phyloP scores from a whole-genome alignment of 2,329 filamentous ascomycete genomes.

The Neocucurbitaria cava region DNA sequence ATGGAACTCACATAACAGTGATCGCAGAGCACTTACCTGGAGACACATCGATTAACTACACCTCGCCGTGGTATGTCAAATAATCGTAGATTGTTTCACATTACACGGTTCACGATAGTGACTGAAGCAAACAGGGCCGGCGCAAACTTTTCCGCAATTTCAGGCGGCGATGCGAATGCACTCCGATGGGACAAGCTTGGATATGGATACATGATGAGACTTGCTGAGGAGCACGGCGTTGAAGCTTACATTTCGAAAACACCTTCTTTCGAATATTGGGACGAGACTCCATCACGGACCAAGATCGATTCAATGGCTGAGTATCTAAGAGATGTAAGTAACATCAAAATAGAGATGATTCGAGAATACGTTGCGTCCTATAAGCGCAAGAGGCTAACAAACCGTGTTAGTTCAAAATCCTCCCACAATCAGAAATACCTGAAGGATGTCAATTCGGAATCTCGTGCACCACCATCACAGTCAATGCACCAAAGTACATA shows the following conservation, averaged over 20 bases:
- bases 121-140: conserved; percentile 13
- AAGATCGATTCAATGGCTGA: conserved; percentile 24
- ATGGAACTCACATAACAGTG: conserved; percentile 16
- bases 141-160: conserved; percentile 28
- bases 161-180: conserved; percentile 23
- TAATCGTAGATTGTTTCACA: background rate
- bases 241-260: conserved; percentile 19
- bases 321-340: conserved; percentile 23
- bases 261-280: conserved; percentile 25
- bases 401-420: conserved; percentile 13
- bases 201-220: conserved; percentile 22
- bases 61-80: conserved; percentile 24
- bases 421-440: conserved; percentile 13
- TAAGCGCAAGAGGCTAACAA: background rate
- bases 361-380: background rate
- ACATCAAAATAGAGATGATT: background rate
- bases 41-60: conserved; percentile 27
- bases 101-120: background rate
- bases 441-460: conserved; percentile 22
- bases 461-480: conserved; percentile 23
- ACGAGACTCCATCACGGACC: conserved; percentile 11
- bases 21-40: conserved; percentile 25
- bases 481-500: conserved; percentile 25
- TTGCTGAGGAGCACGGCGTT: conserved; percentile 16
- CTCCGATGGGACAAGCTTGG: conserved; percentile 24